Conservation (phyloP, 306 rosid genomes). For the Alnus rubra region DNA sequence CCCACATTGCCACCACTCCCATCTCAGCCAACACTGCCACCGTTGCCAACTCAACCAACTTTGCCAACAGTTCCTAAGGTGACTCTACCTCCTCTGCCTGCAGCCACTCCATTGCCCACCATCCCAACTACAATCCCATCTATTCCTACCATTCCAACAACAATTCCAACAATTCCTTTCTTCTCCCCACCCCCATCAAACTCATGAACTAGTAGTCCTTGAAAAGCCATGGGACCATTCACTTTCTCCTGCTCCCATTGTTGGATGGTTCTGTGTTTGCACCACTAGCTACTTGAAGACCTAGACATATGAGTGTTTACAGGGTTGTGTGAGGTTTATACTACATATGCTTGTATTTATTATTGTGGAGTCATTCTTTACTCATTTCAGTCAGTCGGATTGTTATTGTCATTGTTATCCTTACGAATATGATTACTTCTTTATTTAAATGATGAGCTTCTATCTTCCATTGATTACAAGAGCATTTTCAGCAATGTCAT, state of each 20-base stretch:
- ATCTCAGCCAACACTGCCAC: no score
- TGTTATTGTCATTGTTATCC: neutral
- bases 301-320: neutral
- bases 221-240: neutral
- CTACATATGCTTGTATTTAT: neutral
- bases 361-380: neutral
- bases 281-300: no score
- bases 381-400: neutral
- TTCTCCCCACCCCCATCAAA: constrained; percentile 35
- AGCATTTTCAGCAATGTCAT: no score
- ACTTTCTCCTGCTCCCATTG: neutral
- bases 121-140: constrained; percentile 17
- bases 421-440: neutral
- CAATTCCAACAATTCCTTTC: constrained; percentile 26
- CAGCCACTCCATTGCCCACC: constrained; percentile 17
- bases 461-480: neutral
- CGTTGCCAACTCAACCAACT: constrained; percentile 10
- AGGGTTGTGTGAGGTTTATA: neutral
- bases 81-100: constrained; percentile 31
- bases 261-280: neutral
- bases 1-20: constrained; percentile 16
- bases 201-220: neutral
- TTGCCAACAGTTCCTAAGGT: constrained; percentile 11
- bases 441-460: neutral
- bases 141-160: constrained; percentile 4